These are phyloP conservation scores for Carallia brachiata DNA, from an alignment of 345 rosid genomes.

Conservation along the genomic window DNA sequence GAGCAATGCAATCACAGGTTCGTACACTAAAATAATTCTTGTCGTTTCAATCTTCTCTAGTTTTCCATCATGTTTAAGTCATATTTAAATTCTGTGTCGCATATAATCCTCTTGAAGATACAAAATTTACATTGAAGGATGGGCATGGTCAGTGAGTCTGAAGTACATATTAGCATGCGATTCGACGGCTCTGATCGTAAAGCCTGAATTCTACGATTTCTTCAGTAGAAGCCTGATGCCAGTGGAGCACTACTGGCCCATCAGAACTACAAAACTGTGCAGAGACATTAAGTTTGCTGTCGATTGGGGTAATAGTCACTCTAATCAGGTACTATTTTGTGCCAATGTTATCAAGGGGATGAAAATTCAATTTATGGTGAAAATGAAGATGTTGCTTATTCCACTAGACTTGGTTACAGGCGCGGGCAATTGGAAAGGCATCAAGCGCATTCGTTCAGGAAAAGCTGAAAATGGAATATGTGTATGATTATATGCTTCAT, in stretches of 20 bases:
- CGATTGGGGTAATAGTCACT: slow-evolving; percentile 66
- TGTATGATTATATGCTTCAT: slow-evolving; percentile 79
- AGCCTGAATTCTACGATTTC: slow-evolving; percentile 54
- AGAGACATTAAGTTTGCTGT: slow-evolving; percentile 62
- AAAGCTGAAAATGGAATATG: slow-evolving; percentile 52
- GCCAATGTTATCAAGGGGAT: neutral
- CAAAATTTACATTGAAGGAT: slow-evolving; percentile 70
- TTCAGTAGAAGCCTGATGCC: slow-evolving; percentile 64
- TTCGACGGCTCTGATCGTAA: slow-evolving; percentile 50
- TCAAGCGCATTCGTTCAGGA: slow-evolving; percentile 51
- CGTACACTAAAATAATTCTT: neutral
- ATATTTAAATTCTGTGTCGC: neutral
- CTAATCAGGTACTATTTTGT: slow-evolving; percentile 21
- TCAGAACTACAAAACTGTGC: slow-evolving; percentile 50
- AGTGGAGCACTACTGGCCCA: slow-evolving; percentile 76
- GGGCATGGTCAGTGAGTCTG: slow-evolving; percentile 82
- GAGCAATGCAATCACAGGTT: slow-evolving; percentile 67
- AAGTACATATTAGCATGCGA: slow-evolving; percentile 82
- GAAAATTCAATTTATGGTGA: neutral
- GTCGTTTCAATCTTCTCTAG: no score
- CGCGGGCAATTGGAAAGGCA: slow-evolving; percentile 54
- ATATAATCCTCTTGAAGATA: slow-evolving; percentile 35
- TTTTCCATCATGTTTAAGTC: neutral
- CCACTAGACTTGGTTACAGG: slow-evolving; percentile 28
- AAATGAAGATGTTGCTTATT: neutral